These are phyloP conservation scores for Coemansia sp. DNA, from an alignment of 192 early-diverging fungal species.

Conservation along the genomic window DNA sequence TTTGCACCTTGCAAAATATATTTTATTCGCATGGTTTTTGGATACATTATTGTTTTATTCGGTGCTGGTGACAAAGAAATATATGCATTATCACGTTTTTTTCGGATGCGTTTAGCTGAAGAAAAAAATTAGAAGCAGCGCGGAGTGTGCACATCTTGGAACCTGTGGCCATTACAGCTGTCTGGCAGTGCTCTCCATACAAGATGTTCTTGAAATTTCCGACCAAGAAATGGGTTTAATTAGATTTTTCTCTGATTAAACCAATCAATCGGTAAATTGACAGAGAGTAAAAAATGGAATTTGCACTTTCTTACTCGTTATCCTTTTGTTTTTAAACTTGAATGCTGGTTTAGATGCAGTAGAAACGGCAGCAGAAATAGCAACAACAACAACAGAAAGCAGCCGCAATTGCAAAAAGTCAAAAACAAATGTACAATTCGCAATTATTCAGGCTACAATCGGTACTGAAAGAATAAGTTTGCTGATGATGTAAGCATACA, in stretches of 20 bases:
- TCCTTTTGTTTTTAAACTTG: too few relatives aligned
- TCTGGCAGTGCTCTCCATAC: too few relatives aligned
- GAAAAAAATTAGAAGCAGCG: not conserved
- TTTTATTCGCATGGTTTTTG: not conserved
- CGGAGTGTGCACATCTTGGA: not conserved
- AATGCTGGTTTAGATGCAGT: too few relatives aligned
- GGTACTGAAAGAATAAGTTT: not conserved
- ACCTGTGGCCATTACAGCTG: not conserved
- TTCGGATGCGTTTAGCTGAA: not conserved
- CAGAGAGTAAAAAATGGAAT: too few relatives aligned
- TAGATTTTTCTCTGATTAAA: too few relatives aligned
- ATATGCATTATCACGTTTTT: constrained; percentile 8
- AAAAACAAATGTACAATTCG: not conserved
- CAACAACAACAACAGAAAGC: too few relatives aligned
- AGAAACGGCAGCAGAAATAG: too few relatives aligned
- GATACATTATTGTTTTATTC: not conserved
- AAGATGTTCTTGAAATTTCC: not conserved
- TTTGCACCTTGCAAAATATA: not conserved
- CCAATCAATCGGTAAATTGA: too few relatives aligned
- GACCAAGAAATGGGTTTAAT: too few relatives aligned
- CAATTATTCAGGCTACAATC: not conserved
- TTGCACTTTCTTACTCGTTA: too few relatives aligned
- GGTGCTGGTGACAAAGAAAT: constrained; percentile 4
- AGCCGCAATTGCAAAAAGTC: too few relatives aligned
- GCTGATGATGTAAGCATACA: not conserved